phyloP scores from a whole-genome alignment of 2,329 filamentous ascomycete genomes.

The Diaporthe eres region DNA sequence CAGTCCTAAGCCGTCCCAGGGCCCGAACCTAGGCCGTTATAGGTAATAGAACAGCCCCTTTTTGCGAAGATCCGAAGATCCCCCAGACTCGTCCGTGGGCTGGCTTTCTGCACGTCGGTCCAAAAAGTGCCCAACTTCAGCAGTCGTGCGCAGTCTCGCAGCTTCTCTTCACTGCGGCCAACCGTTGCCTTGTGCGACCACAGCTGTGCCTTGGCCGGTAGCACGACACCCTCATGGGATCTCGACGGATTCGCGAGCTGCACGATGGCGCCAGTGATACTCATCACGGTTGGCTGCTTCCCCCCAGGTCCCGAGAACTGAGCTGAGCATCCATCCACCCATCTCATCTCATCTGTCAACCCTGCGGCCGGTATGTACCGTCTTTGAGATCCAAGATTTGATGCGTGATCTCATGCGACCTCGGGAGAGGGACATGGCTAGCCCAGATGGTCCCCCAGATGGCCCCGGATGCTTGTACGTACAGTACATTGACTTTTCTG shows the following conservation, averaged over 20 bases:
- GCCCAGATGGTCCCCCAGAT: neutral
- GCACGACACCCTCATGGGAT: constrained; percentile 22
- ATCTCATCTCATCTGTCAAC: constrained; percentile 12
- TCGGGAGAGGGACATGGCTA: neutral
- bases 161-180: neutral
- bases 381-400: constrained; percentile 3
- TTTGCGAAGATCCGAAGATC: constrained; percentile 28
- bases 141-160: neutral
- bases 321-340: constrained; percentile 18
- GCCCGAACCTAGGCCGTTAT: constrained; percentile 5
- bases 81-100: constrained; percentile 23
- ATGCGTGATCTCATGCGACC: constrained; percentile 5
- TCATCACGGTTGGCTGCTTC: constrained; percentile 30
- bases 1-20: neutral
- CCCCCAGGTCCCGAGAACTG: constrained; percentile 11
- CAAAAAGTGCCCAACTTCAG: constrained; percentile 11
- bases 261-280: constrained; percentile 28
- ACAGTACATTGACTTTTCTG: constrained; percentile 7
- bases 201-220: constrained; percentile 24
- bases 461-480: neutral
- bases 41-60: constrained; percentile 5
- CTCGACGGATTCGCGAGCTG: constrained; percentile 28
- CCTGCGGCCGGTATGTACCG: constrained; percentile 22
- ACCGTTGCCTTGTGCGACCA: constrained; percentile 15
- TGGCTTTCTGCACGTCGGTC: constrained; percentile 10